Conservation (phyloP, 495 filamentous ascomycete genomes). For the Aspergillus funiculosus region DNA sequence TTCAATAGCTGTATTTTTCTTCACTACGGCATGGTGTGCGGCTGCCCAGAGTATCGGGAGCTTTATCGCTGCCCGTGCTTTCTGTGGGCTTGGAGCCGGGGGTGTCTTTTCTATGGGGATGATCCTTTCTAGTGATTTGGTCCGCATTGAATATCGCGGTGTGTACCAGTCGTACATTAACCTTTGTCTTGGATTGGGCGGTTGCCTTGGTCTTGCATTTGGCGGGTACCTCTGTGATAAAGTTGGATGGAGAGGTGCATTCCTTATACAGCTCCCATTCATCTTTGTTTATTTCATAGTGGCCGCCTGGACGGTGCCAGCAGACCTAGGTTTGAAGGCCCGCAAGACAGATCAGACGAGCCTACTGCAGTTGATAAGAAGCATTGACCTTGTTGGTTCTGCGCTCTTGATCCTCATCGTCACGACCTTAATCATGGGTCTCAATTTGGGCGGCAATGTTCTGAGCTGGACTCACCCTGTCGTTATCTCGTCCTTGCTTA, state of each 20-base stretch:
- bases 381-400: slow-evolving; percentile 65
- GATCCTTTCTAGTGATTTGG: slow-evolving; percentile 68
- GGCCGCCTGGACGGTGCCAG: slow-evolving; percentile 53
- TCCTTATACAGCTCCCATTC: slow-evolving; percentile 61
- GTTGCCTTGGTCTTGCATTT: slow-evolving; percentile 62
- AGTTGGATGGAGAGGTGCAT: slow-evolving; percentile 70
- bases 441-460: slow-evolving; percentile 76
- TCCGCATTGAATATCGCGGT: slow-evolving; percentile 68
- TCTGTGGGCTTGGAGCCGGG: slow-evolving; percentile 70
- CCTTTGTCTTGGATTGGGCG: slow-evolving; percentile 56
- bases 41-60: slow-evolving; percentile 62
- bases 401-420: slow-evolving; percentile 57
- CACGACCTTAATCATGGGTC: slow-evolving; percentile 63
- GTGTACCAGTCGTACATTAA: slow-evolving; percentile 75
- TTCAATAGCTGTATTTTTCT: slow-evolving; percentile 55
- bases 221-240: slow-evolving; percentile 69
- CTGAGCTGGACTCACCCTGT: slow-evolving; percentile 67
- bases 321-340: slow-evolving; percentile 49
- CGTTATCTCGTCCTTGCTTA: slow-evolving; percentile 55
- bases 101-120: slow-evolving; percentile 66
- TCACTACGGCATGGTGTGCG: slow-evolving; percentile 68
- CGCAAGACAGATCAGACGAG: slow-evolving; percentile 42
- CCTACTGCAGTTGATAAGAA: slow-evolving; percentile 52
- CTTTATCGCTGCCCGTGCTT: slow-evolving; percentile 66
- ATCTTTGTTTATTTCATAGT: slow-evolving; percentile 55